phyloP scores from a whole-genome alignment of 768 basidiomycete genomes.

The Artomyces pyxidatus region DNA sequence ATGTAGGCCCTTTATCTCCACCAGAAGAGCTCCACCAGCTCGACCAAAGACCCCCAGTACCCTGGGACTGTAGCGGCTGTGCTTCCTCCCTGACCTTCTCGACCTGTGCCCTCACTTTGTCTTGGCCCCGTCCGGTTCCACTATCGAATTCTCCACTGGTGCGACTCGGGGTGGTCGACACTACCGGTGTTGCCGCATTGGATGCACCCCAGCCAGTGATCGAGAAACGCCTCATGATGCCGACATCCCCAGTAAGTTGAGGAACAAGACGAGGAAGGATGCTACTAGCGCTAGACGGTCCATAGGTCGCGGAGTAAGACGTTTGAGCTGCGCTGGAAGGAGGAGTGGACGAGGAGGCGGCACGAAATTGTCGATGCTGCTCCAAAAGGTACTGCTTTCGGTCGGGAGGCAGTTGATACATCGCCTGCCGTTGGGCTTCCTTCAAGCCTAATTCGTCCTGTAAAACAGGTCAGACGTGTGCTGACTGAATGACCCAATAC shows the following conservation, averaged over 20 bases:
- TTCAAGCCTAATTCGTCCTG: constrained; percentile 71
- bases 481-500: not conserved
- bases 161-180: constrained; percentile 26
- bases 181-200: constrained; percentile 27
- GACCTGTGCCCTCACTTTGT: not conserved
- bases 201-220: constrained; percentile 49
- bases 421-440: constrained; percentile 53
- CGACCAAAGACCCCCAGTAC: constrained; percentile 68
- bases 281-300: constrained; percentile 48
- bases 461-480: constrained; percentile 6
- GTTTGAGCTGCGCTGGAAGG: constrained; percentile 22
- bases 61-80: constrained; percentile 47
- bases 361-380: constrained; percentile 40
- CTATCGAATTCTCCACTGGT: constrained; percentile 32
- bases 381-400: constrained; percentile 62
- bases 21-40: constrained; percentile 72
- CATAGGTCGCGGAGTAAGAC: constrained; percentile 44
- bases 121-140: not conserved
- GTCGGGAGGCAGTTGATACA: constrained; percentile 51
- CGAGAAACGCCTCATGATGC: constrained; percentile 61
- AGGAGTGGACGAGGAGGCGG: constrained; percentile 25
- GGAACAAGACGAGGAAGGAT: constrained; percentile 63
- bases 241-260: constrained; percentile 66
- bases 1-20: constrained; percentile 32
- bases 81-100: constrained; percentile 8